phyloP scores from a whole-genome alignment of 371 early-diverging fungal genomes.

The Mucor piriformis region DNA sequence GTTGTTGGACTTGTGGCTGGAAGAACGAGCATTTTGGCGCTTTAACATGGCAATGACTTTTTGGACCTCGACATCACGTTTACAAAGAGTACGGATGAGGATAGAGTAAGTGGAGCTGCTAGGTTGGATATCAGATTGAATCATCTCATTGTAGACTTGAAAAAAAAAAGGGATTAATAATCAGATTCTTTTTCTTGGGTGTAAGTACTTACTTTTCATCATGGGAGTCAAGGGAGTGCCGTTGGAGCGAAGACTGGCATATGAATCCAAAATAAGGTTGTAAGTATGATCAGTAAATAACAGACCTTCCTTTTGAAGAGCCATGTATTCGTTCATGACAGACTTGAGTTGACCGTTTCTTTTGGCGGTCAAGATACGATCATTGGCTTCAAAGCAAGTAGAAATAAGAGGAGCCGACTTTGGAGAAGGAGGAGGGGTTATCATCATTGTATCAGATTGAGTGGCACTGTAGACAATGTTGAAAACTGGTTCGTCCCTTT shows the following conservation, averaged over 20 bases:
- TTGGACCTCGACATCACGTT: conserved; percentile 57
- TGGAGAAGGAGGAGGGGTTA: conserved; percentile 41
- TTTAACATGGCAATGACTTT: conserved; percentile 48
- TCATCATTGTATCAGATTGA: conserved; percentile 13
- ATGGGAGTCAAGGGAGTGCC: conserved; percentile 39
- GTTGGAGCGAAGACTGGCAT: conserved; percentile 38
- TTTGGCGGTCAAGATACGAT: conserved; percentile 34
- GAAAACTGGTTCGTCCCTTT: conserved; percentile 18
- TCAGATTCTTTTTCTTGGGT: background rate
- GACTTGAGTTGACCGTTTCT: conserved; percentile 38
- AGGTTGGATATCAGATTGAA: conserved; percentile 38
- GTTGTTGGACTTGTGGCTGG: conserved; percentile 23
- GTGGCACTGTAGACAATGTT: conserved; percentile 21
- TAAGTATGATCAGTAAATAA: conserved; percentile 40
- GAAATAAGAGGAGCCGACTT: conserved; percentile 15
- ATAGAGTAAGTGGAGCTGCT: conserved; percentile 47
- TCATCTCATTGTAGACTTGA: conserved; percentile 54
- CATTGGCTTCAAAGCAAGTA: conserved; percentile 31
- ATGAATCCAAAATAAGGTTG: conserved; percentile 47
- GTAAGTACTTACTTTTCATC: conserved; percentile 35
- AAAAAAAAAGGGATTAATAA: background rate
- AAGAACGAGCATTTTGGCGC: conserved; percentile 38
- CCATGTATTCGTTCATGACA: conserved; percentile 35
- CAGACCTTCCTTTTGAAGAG: conserved; percentile 39
- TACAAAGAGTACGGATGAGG: conserved; percentile 46